Evolutionary conservation across 2,329 filamentous ascomycete species (phyloP).

Genomic region (Pseudocercospora pini-densiflorae): DNA sequence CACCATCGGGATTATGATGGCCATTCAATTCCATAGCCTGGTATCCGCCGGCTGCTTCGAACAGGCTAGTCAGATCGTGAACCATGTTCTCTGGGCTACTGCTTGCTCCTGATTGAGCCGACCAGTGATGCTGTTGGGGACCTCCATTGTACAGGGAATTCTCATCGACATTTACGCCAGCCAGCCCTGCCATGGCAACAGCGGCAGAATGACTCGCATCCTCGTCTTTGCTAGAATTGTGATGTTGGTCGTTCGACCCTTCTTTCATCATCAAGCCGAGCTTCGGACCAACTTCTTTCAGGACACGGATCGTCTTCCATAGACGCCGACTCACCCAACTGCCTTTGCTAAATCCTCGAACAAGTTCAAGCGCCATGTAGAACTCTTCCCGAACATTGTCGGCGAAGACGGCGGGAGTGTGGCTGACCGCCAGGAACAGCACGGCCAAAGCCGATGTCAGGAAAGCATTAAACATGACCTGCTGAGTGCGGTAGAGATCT

Average conservation of each 20-base stretch:
- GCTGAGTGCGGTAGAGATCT: slow-evolving; percentile 71
- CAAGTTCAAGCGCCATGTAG: slow-evolving; percentile 75
- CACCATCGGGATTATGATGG: slow-evolving; percentile 3
- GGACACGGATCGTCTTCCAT: slow-evolving; percentile 72
- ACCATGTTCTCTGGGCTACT: slow-evolving; percentile 65
- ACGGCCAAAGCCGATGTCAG: slow-evolving; percentile 75
- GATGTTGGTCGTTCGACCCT: not conserved
- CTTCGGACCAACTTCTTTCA: slow-evolving; percentile 73
- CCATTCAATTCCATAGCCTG: slow-evolving; percentile 26
- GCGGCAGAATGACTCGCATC: slow-evolving; percentile 63
- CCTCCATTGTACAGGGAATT: slow-evolving; percentile 52
- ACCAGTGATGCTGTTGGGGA: slow-evolving; percentile 28
- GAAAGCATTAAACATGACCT: slow-evolving; percentile 82
- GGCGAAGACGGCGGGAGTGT: slow-evolving; percentile 74
- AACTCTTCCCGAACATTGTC: slow-evolving; percentile 73
- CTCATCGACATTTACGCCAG: slow-evolving; percentile 65
- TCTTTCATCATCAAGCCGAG: slow-evolving; percentile 60
- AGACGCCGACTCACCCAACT: slow-evolving; percentile 74
- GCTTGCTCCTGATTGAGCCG: slow-evolving; percentile 42
- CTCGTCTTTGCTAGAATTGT: slow-evolving; percentile 45
- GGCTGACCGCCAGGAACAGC: slow-evolving; percentile 75
- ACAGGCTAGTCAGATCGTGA: slow-evolving; percentile 66
- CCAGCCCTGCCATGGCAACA: slow-evolving; percentile 68
- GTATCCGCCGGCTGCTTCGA: slow-evolving; percentile 65
- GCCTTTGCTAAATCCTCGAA: slow-evolving; percentile 72